Evolutionary conservation across 805 yeast species (phyloP), one percentile per base, ranked within the genome.

Genomic region (Candida lessepsii): DNA sequence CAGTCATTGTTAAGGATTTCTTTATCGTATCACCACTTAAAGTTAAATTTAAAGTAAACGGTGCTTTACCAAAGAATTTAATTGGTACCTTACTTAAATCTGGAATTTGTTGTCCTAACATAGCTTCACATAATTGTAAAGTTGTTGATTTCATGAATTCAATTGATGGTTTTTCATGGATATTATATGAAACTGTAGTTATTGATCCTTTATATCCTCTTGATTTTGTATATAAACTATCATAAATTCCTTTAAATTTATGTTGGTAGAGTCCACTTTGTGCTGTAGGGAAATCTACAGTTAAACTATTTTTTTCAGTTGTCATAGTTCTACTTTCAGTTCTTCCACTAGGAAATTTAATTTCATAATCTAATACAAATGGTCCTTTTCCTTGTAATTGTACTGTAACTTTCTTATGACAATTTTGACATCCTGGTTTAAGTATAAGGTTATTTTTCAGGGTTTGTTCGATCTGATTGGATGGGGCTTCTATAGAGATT

Each of bases 301-400:
- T 50, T 17, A 62, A 37, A 17, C 55, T 51, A 14, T 55, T 29
- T 21, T 49, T 51, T 6, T 63, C 64, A n/a, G 62, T 52, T 4
- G 58, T 50, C 58, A 69, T 56, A 9, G 61, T 51, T 26, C 68
- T 48, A 1, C 51, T 25, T 38, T 66, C 79, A 4, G 56, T 36
- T 23, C 55, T 60, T 1, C 87, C 87, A 51, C 63, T 67, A 5
- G 93, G 90, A 28, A 71, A 61, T 19, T 63, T 63, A 11, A 84
- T 60, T n/a, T 77, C 75, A 56, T 88, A 87, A 28, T 76, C 79
- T 18, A 89, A 63, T n/a, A 75, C 60, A 48, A 87, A 87, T 17
- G 91, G 90, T 1, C 81, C 70, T 5, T 75, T 60, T 1, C 88
- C 91, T 28, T 61, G 62, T 25, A 84, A 57, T 2, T 70, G 56